Base-by-base conservation (phyloP, 2,329 filamentous ascomycete species). In the Neophaeococcomyces mojaviensis region DNA sequence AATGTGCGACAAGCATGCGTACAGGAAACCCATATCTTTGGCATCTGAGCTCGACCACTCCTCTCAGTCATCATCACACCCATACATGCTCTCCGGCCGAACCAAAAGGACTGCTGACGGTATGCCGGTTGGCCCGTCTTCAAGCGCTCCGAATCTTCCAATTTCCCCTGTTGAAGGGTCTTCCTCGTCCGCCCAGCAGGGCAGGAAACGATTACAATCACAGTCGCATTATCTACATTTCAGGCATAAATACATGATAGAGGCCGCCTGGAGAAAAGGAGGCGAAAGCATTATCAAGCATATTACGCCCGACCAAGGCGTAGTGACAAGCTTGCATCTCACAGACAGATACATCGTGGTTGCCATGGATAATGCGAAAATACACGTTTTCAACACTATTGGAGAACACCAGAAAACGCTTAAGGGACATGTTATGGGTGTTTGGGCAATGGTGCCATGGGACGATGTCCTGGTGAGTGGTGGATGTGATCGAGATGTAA, bases 361-460 rank as follows among this genome's bases (percentile, higher is more conserved):
- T 53, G 92, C 92, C 40, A 77, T 98, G 52, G 92, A 98, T 70
- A 98, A 97, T 66, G 90, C 92, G 31, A 94, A 94, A 71, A 98
- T 98, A 37, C 92, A 98, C 65, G 89, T 98, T 20, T 98, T 97
- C 62, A 87, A 97, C 63, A 89, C 88, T 1, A 81, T 92, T 55
- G 92, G 92, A 28, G 82, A 88, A 56, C 81, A 88, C 53, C 82
- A 94, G 58, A 87, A 88, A 63, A 95, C 88, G 2, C 70, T 98
- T 22, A 84, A 92, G 61, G 92, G 92, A 9, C 92, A 98, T 68
- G 86, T 97, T 36, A 98, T 98, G 92, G 92, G 92, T 33, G 92
- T 98, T 16, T 98, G 92, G 92, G 92, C 92, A 39, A 97, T 98
- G 90, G 88, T 98, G 19, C 92, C 92, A 5, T 96, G 89, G 86